Percentiles rank a stretch among this genome's conserved stretches.
These are phyloP conservation scores for Sanguinoderma infundibulare DNA, from an alignment of 1,284 basidiomycete genomes.

Conservation along the genomic window DNA sequence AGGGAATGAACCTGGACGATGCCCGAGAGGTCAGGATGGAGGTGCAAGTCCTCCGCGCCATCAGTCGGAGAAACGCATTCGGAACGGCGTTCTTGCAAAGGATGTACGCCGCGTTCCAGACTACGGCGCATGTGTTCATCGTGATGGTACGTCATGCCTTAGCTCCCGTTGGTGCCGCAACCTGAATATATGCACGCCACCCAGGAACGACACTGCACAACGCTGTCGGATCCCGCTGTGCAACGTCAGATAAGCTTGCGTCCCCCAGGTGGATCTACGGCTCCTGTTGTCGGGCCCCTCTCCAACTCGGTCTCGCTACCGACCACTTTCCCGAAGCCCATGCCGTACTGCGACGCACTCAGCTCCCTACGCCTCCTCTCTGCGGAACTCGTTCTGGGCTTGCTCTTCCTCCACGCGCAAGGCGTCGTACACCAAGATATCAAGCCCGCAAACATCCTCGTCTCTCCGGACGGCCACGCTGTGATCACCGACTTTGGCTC, in stretches of 20 bases:
- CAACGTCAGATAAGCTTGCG: conserved; percentile 15
- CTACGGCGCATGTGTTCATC: conserved; percentile 21
- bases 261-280: background rate
- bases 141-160: conserved; percentile 13
- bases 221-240: conserved; percentile 20
- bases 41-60: conserved; percentile 12
- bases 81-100: conserved; percentile 17
- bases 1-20: conserved; percentile 17
- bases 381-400: conserved; percentile 21
- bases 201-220: conserved; percentile 20
- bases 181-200: background rate
- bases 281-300: background rate
- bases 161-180: background rate
- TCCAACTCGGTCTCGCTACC: conserved; percentile 19
- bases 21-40: conserved; percentile 19
- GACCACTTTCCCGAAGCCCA: conserved; percentile 16
- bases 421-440: conserved; percentile 69
- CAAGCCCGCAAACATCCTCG: conserved; percentile 70
- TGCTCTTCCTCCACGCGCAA: conserved; percentile 32
- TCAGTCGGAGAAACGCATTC: background rate
- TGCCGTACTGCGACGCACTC: conserved; percentile 15
- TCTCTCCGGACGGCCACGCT: conserved; percentile 51
- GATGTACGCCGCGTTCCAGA: conserved; percentile 16
- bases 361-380: conserved; percentile 18
- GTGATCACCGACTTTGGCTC: conserved; percentile 67